These are phyloP conservation scores for Pseudocercospora fijiensis DNA, from an alignment of 2,329 filamentous ascomycete species.

Conservation along the genomic window DNA sequence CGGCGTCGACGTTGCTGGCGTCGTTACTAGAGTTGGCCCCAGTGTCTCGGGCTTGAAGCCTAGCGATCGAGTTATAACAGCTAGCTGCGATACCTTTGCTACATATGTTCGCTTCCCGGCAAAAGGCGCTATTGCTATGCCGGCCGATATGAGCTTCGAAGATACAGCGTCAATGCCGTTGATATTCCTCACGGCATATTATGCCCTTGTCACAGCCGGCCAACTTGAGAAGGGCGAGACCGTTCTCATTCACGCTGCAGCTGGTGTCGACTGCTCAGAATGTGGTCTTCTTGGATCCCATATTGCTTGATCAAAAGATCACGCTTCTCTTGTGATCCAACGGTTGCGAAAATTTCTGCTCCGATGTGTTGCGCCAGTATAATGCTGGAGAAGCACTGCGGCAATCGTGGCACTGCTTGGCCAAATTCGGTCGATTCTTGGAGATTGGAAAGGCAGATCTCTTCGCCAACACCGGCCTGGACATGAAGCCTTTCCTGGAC, in stretches of 20 bases:
- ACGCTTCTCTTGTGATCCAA: slow-evolving; percentile 33
- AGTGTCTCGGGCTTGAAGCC: slow-evolving; percentile 15
- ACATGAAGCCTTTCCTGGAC: slow-evolving; percentile 19
- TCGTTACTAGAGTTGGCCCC: slow-evolving; percentile 18
- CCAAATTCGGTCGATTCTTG: slow-evolving; percentile 36
- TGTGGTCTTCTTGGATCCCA: slow-evolving; percentile 35
- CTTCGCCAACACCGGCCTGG: slow-evolving; percentile 20
- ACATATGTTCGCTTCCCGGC: slow-evolving; percentile 15
- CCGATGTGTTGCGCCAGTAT: slow-evolving; percentile 30
- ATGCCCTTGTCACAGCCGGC: slow-evolving; percentile 35
- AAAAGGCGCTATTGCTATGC: slow-evolving; percentile 16
- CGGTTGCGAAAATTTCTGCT: slow-evolving; percentile 36
- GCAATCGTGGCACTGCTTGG: slow-evolving; percentile 32
- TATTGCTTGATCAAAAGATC: slow-evolving; percentile 30
- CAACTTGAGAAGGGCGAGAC: slow-evolving; percentile 37
- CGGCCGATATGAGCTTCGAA: slow-evolving; percentile 25
- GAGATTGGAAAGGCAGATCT: slow-evolving; percentile 32
- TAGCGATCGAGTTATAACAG: slow-evolving; percentile 24
- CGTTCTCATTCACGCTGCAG: slow-evolving; percentile 39
- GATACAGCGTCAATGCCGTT: slow-evolving; percentile 30
- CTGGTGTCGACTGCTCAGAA: slow-evolving; percentile 38
- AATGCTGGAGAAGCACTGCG: slow-evolving; percentile 32
- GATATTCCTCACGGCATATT: slow-evolving; percentile 30
- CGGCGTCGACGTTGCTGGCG: slow-evolving; percentile 17
- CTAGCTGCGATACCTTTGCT: slow-evolving; percentile 17